phyloP scores from a whole-genome alignment of 495 filamentous ascomycete genomes.

The Aspergillus bertholletiae region DNA sequence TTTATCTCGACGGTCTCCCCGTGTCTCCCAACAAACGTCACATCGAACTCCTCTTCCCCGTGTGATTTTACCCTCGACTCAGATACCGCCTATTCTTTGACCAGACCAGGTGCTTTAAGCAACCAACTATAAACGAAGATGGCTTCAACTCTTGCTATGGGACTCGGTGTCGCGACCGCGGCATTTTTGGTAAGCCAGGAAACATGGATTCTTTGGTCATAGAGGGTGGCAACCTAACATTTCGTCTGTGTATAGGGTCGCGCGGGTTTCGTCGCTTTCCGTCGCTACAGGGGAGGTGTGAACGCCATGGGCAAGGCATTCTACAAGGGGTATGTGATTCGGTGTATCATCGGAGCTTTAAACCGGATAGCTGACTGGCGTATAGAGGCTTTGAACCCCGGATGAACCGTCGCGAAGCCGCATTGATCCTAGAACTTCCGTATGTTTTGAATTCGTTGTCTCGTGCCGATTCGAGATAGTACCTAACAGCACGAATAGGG shows the following conservation, averaged over 20 bases:
- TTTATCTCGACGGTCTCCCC: constrained; percentile 20
- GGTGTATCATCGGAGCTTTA: background rate
- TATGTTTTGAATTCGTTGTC: constrained; percentile 41
- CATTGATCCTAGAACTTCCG: constrained; percentile 87
- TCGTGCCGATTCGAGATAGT: background rate
- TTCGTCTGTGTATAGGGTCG: constrained; percentile 60
- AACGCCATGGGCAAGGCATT: constrained; percentile 81
- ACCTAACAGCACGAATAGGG: constrained; percentile 49
- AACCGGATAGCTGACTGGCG: constrained; percentile 12
- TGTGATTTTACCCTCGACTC: background rate
- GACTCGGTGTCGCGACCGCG: constrained; percentile 72
- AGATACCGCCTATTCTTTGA: background rate
- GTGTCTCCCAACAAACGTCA: constrained; percentile 13
- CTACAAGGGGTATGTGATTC: constrained; percentile 70
- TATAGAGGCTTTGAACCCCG: constrained; percentile 78
- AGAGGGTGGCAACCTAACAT: background rate
- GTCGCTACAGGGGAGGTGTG: constrained; percentile 73
- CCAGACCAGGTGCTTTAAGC: background rate
- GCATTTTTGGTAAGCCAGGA: constrained; percentile 65
- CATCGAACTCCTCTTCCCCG: background rate
- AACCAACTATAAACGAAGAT: constrained; percentile 41
- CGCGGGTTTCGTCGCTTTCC: constrained; percentile 83
- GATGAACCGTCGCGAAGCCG: constrained; percentile 89
- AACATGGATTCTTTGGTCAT: background rate
- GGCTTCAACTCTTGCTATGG: constrained; percentile 72